Percentiles rank a stretch among this genome's conserved stretches.
Conservation (phyloP, 805 yeast species). For the Candida easanensis region DNA sequence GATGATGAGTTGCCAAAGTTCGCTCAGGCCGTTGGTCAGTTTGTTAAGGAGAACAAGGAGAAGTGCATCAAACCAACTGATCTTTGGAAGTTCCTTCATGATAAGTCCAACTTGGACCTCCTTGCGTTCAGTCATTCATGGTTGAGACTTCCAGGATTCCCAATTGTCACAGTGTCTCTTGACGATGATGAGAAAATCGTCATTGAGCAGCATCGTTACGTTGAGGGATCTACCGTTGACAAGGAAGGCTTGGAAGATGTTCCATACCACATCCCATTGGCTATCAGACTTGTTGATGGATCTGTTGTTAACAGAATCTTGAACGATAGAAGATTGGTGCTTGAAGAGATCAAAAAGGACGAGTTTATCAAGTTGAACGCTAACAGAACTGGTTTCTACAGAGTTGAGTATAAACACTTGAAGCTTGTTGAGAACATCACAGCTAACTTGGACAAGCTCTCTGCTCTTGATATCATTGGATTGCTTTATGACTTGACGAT, state of each 20-base stretch:
- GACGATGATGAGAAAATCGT: conserved; percentile 30
- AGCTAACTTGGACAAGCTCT: conserved; percentile 20
- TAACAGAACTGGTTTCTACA: conserved; percentile 44
- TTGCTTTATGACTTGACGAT: conserved; percentile 33
- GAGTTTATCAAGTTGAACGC: conserved; percentile 42
- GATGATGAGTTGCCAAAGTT: conserved; percentile 32
- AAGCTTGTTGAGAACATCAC: conserved; percentile 28
- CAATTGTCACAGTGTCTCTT: conserved; percentile 41
- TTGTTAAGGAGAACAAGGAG: conserved; percentile 34
- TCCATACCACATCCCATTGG: conserved; percentile 62
- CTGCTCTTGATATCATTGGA: conserved; percentile 29
- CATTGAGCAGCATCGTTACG: conserved; percentile 39
- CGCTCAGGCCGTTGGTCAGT: conserved; percentile 35
- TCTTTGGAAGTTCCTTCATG: conserved; percentile 46
- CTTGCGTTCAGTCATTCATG: conserved; percentile 55
- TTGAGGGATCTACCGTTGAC: conserved; percentile 24
- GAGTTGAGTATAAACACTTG: conserved; percentile 42
- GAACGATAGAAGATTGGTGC: conserved; percentile 37
- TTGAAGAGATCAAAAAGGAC: conserved; percentile 21
- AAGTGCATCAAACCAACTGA: conserved; percentile 47
- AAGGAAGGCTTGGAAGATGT: conserved; percentile 46
- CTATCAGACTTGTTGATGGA: conserved; percentile 37
- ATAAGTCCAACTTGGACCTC: conserved; percentile 40
- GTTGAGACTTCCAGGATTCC: conserved; percentile 59
- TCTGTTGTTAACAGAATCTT: conserved; percentile 37